These are phyloP conservation scores for Avena atlantica DNA, from an alignment of 176 grass and related monocot genomes.

Conservation along the genomic window DNA sequence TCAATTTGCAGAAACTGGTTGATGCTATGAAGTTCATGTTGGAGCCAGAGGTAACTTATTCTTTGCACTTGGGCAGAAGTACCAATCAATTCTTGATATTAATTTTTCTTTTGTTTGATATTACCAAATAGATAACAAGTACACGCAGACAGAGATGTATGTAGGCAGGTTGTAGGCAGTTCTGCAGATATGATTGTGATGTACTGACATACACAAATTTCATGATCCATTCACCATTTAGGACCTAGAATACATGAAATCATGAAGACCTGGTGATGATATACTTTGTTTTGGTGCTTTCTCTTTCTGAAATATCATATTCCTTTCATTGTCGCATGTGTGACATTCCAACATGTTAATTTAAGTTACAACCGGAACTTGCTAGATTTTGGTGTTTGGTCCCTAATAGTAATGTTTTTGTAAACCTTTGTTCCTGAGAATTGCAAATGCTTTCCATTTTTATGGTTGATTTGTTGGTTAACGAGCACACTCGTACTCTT, in stretches of 20 bases:
- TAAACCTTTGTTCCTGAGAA: not conserved
- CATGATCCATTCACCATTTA: not conserved
- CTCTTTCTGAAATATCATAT: not conserved
- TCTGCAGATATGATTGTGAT: not conserved
- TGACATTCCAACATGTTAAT: not conserved
- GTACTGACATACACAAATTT: not conserved
- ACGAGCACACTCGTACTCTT: not conserved
- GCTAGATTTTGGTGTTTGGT: not conserved
- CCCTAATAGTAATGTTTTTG: not conserved
- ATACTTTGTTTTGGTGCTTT: not conserved
- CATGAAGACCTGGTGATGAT: not conserved
- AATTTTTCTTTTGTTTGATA: not conserved
- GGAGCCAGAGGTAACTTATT: slow-evolving; percentile 52
- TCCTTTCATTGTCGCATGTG: not conserved
- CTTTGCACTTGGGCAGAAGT: slow-evolving; percentile 1
- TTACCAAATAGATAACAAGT: not conserved
- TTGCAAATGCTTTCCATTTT: not conserved
- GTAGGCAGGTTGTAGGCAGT: not conserved
- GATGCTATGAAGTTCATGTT: slow-evolving; percentile 86
- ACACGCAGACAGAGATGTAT: not conserved
- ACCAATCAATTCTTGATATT: not conserved
- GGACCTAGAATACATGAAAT: not conserved
- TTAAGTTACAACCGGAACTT: not conserved
- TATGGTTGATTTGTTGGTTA: not conserved
- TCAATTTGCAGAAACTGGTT: slow-evolving; percentile 75